Conservation (phyloP, 192 early-diverging fungal genomes). For the Backusella morwellensis region DNA sequence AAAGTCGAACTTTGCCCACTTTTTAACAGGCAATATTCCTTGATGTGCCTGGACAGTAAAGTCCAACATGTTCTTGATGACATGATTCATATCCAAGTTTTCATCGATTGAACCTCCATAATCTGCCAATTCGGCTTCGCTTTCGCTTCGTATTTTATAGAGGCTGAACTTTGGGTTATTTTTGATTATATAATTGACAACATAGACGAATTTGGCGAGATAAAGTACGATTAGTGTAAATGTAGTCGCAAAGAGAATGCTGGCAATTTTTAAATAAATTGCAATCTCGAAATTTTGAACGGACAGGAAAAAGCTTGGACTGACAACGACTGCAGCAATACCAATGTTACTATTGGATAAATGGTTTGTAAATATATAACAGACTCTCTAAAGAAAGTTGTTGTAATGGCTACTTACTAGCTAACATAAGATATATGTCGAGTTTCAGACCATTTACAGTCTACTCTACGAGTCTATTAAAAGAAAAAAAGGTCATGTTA, state of each 20-base stretch:
- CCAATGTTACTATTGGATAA: constrained; percentile 11
- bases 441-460: constrained; percentile 44
- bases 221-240: constrained; percentile 22
- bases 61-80: constrained; percentile 14
- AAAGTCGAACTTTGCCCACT: constrained; percentile 9
- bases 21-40: constrained; percentile 29
- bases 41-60: constrained; percentile 15
- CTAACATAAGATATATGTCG: constrained; percentile 47
- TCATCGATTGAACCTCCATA: background rate
- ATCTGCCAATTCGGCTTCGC: background rate
- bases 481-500: background rate
- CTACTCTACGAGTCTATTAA: constrained; percentile 38
- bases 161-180: background rate
- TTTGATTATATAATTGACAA: background rate
- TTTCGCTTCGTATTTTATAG: background rate
- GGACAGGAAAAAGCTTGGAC: constrained; percentile 18
- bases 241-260: constrained; percentile 11
- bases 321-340: constrained; percentile 6
- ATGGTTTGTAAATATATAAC: background rate
- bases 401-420: constrained; percentile 37
- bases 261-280: constrained; percentile 16
- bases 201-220: constrained; percentile 10
- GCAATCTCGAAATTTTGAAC: constrained; percentile 5
- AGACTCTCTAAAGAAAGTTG: background rate
- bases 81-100: background rate